These are phyloP conservation scores for Striga asiatica DNA, from an alignment of 257 asterid species.

Conservation along the genomic window DNA sequence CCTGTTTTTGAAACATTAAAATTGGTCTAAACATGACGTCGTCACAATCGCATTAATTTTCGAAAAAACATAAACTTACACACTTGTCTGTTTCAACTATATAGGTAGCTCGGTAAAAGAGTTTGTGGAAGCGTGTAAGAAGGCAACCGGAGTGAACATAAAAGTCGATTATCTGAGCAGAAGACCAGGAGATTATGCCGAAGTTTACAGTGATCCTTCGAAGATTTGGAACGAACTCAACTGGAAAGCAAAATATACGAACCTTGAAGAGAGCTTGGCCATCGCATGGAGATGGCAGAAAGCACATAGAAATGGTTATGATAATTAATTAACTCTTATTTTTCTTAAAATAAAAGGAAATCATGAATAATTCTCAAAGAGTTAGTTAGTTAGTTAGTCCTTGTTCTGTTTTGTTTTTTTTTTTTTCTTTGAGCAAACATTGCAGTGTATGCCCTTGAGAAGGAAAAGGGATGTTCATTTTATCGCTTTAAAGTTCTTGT, in stretches of 20 bases:
- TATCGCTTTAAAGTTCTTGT: too few species aligned
- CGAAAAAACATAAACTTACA: too few species aligned
- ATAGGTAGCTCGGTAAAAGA: slow-evolving; percentile 89
- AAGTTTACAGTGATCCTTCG: slow-evolving; percentile 83
- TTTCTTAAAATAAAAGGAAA: background rate
- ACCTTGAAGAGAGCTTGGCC: slow-evolving; percentile 61
- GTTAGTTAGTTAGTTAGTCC: background rate
- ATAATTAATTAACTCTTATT: slow-evolving; percentile 13
- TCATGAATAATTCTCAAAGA: background rate
- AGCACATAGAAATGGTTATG: slow-evolving; percentile 65
- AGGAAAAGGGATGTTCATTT: too few species aligned
- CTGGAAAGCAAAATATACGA: slow-evolving; percentile 62
- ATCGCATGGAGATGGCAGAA: slow-evolving; percentile 95
- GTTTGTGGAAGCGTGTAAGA: slow-evolving; percentile 85
- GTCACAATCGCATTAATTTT: too few species aligned
- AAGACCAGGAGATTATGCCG: slow-evolving; percentile 81
- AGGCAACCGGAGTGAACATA: slow-evolving; percentile 69
- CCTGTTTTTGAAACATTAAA: too few species aligned
- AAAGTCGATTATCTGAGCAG: slow-evolving; percentile 60
- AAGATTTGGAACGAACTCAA: slow-evolving; percentile 56
- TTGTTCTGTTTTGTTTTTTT: background rate
- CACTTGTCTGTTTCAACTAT: background rate
- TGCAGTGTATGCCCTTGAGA: too few species aligned
- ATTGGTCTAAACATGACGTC: too few species aligned
- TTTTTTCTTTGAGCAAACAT: background rate